phyloP scores from a whole-genome alignment of 768 basidiomycete species.

The Pleurotus citrinopileatus region DNA sequence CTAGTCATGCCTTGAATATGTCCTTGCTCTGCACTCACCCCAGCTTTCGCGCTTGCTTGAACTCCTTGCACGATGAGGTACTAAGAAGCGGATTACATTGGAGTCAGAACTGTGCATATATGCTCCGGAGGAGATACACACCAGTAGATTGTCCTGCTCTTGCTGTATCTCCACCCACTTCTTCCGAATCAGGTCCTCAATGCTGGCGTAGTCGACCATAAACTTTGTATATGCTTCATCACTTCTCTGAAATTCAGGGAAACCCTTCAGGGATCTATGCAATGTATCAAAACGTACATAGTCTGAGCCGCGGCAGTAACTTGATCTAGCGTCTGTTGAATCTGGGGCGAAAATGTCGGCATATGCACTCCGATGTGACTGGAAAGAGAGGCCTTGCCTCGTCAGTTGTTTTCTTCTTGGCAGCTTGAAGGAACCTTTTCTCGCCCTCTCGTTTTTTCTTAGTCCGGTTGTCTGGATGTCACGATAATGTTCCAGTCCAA shows the following conservation, averaged over 20 bases:
- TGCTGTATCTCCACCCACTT: slow-evolving; percentile 3
- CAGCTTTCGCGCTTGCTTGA: neutral
- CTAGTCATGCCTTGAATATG: slow-evolving; percentile 1
- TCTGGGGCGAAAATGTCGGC: neutral
- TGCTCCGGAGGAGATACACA: too few species aligned
- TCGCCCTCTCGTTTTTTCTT: slow-evolving; percentile 8
- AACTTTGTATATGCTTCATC: slow-evolving; percentile 3
- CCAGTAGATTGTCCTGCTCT: neutral
- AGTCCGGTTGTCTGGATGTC: neutral
- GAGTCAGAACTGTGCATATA: neutral
- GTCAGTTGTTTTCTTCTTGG: neutral
- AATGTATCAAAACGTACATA: neutral
- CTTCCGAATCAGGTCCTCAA: slow-evolving; percentile 3
- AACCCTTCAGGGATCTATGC: neutral
- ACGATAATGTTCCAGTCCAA: too few species aligned
- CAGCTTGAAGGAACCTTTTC: neutral
- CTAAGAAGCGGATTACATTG: neutral
- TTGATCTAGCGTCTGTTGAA: neutral
- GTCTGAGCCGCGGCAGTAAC: neutral
- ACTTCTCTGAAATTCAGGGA: neutral
- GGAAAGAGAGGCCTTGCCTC: neutral
- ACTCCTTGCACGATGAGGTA: neutral
- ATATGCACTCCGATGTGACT: too few species aligned
- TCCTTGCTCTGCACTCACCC: neutral
- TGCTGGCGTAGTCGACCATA: neutral